phyloP scores from a whole-genome alignment of 345 rosid genomes.

The Crucihimalaya himalaica region DNA sequence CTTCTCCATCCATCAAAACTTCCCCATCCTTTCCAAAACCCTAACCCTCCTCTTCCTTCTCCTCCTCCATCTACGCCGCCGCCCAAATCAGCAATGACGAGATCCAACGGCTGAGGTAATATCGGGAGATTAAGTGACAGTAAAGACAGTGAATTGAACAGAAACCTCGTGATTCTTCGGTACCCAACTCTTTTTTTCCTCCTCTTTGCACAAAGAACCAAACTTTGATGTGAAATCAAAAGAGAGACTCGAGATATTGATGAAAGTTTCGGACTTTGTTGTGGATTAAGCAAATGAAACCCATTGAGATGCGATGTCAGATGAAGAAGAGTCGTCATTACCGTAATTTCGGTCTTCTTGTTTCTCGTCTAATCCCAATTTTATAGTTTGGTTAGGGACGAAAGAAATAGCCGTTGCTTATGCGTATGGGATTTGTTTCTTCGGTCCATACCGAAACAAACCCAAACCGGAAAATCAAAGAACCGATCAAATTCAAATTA shows the following conservation, averaged over 20 bases:
- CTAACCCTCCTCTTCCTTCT: slow-evolving; percentile 11
- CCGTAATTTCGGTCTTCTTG: slow-evolving; percentile 22
- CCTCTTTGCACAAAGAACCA: slow-evolving; percentile 36
- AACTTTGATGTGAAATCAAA: slow-evolving; percentile 30
- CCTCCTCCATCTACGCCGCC: slow-evolving; percentile 28
- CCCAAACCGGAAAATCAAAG: neutral
- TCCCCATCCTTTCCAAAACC: slow-evolving; percentile 39
- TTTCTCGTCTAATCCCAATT: slow-evolving; percentile 1
- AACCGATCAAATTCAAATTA: neutral
- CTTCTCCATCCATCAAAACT: slow-evolving; percentile 41
- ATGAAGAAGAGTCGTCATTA: slow-evolving; percentile 35
- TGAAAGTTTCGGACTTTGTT: slow-evolving; percentile 10
- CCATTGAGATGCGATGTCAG: slow-evolving; percentile 26
- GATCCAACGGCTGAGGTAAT: slow-evolving; percentile 36
- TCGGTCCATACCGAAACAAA: neutral
- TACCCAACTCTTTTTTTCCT: slow-evolving; percentile 22
- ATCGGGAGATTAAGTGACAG: slow-evolving; percentile 15
- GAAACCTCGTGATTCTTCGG: neutral
- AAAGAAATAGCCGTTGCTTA: slow-evolving; percentile 35
- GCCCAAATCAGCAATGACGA: slow-evolving; percentile 37
- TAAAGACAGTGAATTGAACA: slow-evolving; percentile 32
- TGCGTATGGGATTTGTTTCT: slow-evolving; percentile 34
- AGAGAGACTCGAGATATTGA: slow-evolving; percentile 23
- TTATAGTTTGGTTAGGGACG: neutral
- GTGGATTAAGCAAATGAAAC: neutral